Base-by-base conservation (phyloP, 495 filamentous ascomycete species). In the Penicillium riverlandense region DNA sequence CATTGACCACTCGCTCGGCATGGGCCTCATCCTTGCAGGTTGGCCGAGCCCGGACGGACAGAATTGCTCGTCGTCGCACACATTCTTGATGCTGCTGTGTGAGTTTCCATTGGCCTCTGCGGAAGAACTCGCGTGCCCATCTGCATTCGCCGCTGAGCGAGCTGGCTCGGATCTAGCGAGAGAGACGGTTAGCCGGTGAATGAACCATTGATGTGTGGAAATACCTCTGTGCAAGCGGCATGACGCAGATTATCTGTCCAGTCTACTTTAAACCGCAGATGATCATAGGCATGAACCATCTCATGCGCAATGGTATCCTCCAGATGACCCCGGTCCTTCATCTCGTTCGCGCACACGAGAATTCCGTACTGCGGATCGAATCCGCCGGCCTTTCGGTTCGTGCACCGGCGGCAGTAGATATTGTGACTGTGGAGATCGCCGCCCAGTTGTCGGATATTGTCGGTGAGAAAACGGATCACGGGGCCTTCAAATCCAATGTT, bases 251-350 rank as follows among this genome's bases (percentile, higher is more conserved):
- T 76, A 44, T 83, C 81, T 5, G 66, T 65, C 77, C 82, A 88
- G 50, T 98, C 81, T 31, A 95, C 80, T 65, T 95, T 88, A 69
- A 88, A 98, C 49, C 90, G 63, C 53, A 96, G 59, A 63, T 95
- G 86, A 59, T 98, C 92, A 71, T 87, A 97, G 8, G 90, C 91
- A 70, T 98, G 92, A 42, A 98, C 83, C 84, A 98, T 90, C 70
- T 98, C 92, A 67, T 98, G 92, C 35, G 92, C 85, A 57, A 98
- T 71, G 29, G 88, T 95, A 61, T 98, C 92, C 70, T 98, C 92
- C 50, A 94, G 55, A 55, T 94, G 85, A 2, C 79, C 74, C 37
- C 78, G 71, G 54, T 84, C 78, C 37, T 78, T 67, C 61, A 96
- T 71, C 61, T 86, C 78, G 58, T 98, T 97, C 28, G 94, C 86